Conservation (phyloP, 225 moss, liverwort and hornwort genomes). For the Climacium dendroides region DNA sequence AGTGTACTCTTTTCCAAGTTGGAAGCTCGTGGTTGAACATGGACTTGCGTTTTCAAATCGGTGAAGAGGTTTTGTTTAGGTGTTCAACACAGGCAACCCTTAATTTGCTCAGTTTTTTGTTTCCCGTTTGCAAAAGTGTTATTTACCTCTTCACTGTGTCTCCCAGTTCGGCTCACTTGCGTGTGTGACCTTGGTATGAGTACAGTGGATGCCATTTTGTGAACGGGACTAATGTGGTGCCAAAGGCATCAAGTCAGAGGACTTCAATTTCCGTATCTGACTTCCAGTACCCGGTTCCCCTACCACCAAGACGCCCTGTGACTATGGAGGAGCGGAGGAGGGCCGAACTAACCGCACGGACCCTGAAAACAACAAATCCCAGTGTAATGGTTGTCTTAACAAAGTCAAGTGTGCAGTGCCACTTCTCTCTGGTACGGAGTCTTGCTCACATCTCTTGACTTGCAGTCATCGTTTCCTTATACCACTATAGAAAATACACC, state of each 20-base stretch:
- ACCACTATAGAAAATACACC: neutral
- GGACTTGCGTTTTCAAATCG: neutral
- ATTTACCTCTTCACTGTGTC: neutral
- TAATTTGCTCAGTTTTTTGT: neutral
- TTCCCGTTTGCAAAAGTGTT: neutral
- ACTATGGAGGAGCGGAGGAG: conserved; percentile 6
- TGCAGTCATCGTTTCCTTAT: neutral
- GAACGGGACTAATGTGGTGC: neutral
- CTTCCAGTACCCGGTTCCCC: neutral
- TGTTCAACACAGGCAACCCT: neutral
- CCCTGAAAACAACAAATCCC: conserved; percentile 7
- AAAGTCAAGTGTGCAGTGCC: conserved; percentile 13
- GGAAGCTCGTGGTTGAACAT: neutral
- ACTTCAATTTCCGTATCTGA: neutral
- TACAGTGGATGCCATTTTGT: neutral
- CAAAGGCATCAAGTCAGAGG: neutral
- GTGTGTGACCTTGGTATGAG: neutral
- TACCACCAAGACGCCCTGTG: conserved; percentile 1
- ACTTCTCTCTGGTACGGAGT: conserved; percentile 9
- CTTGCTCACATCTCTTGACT: neutral
- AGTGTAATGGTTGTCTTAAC: conserved; percentile 13
- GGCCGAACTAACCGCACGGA: conserved; percentile 8
- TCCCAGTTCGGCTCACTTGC: neutral
- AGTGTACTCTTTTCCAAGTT: neutral
- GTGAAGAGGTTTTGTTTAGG: neutral